Percentiles rank a stretch among this genome's conserved stretches.
These are phyloP conservation scores for Solanum neorickii DNA, from an alignment of 257 asterid species.

Conservation along the genomic window DNA sequence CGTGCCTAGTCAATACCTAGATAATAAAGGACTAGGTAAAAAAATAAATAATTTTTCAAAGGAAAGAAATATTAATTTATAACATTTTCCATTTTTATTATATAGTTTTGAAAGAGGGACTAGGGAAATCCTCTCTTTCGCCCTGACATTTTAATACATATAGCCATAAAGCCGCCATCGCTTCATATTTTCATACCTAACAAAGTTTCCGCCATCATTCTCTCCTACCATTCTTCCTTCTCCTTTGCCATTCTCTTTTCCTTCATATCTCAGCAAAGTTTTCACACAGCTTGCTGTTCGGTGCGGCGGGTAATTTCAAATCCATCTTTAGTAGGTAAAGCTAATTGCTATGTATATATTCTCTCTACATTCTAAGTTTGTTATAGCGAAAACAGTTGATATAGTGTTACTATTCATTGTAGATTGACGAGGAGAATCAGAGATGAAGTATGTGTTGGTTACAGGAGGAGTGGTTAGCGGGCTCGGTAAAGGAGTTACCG, in stretches of 20 bases:
- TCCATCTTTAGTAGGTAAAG: not conserved
- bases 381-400: not conserved
- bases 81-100: not conserved
- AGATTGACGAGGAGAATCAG: not conserved
- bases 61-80: not conserved
- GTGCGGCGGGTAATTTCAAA: not conserved
- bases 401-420: not conserved
- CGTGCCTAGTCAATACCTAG: not conserved
- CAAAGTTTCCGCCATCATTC: not conserved
- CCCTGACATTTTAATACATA: slow-evolving; percentile 7
- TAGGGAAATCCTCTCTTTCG: not conserved
- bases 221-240: not conserved
- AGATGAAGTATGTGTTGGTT: slow-evolving; percentile 91
- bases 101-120: not conserved
- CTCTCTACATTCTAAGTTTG: not conserved
- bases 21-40: not conserved
- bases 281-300: not conserved
- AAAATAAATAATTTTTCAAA: not conserved
- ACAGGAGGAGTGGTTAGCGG: slow-evolving; percentile 98
- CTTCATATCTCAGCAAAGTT: not conserved
- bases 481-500: slow-evolving; percentile 93
- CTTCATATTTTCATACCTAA: slow-evolving; percentile 5
- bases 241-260: not conserved
- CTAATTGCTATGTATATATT: not conserved
- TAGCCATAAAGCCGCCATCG: slow-evolving; percentile 61